Evolutionary conservation across 1,139 yeast species (phyloP), one percentile per base, ranked within the genome.

Genomic region (Yamadazyma dushanensis): DNA sequence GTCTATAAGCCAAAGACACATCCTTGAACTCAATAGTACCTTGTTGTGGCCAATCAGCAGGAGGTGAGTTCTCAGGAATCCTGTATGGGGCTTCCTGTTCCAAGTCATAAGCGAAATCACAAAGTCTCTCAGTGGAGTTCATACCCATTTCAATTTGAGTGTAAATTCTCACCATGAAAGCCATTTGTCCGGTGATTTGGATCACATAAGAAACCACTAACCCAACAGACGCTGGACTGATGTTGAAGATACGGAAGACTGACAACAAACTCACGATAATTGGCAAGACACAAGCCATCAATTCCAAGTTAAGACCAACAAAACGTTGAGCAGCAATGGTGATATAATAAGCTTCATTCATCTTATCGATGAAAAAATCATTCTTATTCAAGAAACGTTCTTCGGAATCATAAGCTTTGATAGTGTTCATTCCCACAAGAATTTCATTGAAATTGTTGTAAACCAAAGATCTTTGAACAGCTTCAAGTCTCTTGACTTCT

Each of bases 71-170:
- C 16, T 26, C 8, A 71, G 61, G 11, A 67, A 65, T 40, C 75
- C 86, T 63, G 56, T 78, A 57, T 32, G 70, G 57, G 10, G 70
- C 71, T 50, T 70, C 76, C 47, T 63, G 63, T 2, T 67, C 67
- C 39, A 70, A 55, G 25, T 55, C 43, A 35, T 50, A 70, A 0
- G 92, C 94, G 59, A 87, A 86, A 39, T 80, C 75, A 44, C 78
- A 72, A 38, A 89, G 61, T 56, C 96, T 76, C 62, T 88, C 96
- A 7, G 82, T 90, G 8, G 95, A 80, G 52, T 84, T 86, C 88
- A 88, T 76, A 56, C 83, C 84, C 59, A 83, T 86, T 56, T 88
- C 96, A 21, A 84, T 78, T 54, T 82, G 86, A 1, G 95, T 85
- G 44, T 67, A 61, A 4, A 83, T 66, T 54, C 82, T 64, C 38